Evolutionary conservation across 2,329 filamentous ascomycete genomes (phyloP), one percentile per base, ranked within the genome.

Genomic region (Mariannaea elegans): DNA sequence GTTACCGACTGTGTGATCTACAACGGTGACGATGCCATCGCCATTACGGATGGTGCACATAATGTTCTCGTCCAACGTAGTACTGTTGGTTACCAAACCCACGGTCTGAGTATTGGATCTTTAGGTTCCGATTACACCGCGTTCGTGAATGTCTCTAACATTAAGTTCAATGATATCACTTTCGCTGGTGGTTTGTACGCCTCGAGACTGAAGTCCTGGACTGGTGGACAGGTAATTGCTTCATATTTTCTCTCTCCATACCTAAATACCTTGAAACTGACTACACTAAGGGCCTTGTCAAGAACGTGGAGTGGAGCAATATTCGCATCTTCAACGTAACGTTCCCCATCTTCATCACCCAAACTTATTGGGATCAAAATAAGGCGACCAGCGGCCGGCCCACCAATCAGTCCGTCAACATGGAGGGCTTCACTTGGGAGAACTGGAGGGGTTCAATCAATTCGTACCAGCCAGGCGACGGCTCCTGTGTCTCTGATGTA

Each of bases 281-380:
- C 41, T 10, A 13, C 7, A 12, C 2, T 1, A 4, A 57, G 48
- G 56, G 49, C 13, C 56, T 59, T 29, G 56, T 59, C 44, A 59
- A 59, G 21, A 59, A 53, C 29, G 56, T 59, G 6, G 49, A 53
- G 38, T 59, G 56, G 49, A 53, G 56, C 42, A 59, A 59, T 34
- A 59, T 59, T 16, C 56, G 56, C n/a, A 42, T 59, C 29, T 59
- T 59, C 44, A 59, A 59, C 9, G 56, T 59, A 16, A 53, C 56
- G n/a, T 59, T 59, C 49, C 56, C 56, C n/a, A 36, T 59, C 36
- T 59, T 53, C 36, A 59, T 59, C 44, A 59, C 56, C 2, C 56
- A 59, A n/a, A 59, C 56, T 3, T 59, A 59, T 18, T 59, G 56
- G 56, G 56, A 59, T 29, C 56, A 59, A 27, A 53, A 53, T 42